Percentiles rank a stretch among this genome's conserved stretches.
phyloP scores from a whole-genome alignment of 495 filamentous ascomycete genomes.

The Copromyces sp. region DNA sequence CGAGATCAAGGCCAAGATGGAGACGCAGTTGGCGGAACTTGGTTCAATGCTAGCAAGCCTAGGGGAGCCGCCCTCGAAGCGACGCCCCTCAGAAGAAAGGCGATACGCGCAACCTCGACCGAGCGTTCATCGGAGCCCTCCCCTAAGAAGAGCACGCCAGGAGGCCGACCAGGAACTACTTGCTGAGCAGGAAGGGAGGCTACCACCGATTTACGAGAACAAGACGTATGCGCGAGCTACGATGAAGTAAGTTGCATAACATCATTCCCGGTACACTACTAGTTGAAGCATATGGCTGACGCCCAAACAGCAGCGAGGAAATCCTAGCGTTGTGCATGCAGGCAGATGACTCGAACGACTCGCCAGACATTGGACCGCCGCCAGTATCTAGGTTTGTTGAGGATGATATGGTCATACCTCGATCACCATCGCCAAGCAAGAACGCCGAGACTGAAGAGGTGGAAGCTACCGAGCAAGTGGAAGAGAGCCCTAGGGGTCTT shows the following conservation, averaged over 20 bases:
- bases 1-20: constrained; percentile 58
- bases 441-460: constrained; percentile 1
- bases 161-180: constrained; percentile 42
- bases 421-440: constrained; percentile 34
- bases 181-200: constrained; percentile 49
- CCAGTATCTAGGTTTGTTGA: constrained; percentile 53
- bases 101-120: constrained; percentile 21
- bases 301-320: constrained; percentile 23
- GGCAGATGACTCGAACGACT: constrained; percentile 41
- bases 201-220: constrained; percentile 79
- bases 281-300: constrained; percentile 6
- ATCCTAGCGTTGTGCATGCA: constrained; percentile 39
- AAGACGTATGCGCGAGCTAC: constrained; percentile 65
- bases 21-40: constrained; percentile 59
- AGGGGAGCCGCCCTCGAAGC: constrained; percentile 38
- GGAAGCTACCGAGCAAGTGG: constrained; percentile 12
- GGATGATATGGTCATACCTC: constrained; percentile 44
- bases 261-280: background rate
- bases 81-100: constrained; percentile 23
- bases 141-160: constrained; percentile 36
- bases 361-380: constrained; percentile 57
- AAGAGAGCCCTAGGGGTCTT: constrained; percentile 5
- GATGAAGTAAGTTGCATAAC: constrained; percentile 49
- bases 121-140: constrained; percentile 24
- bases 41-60: constrained; percentile 52